phyloP scores from a whole-genome alignment of 305 asterid genomes.

The Solanum chacoense region DNA sequence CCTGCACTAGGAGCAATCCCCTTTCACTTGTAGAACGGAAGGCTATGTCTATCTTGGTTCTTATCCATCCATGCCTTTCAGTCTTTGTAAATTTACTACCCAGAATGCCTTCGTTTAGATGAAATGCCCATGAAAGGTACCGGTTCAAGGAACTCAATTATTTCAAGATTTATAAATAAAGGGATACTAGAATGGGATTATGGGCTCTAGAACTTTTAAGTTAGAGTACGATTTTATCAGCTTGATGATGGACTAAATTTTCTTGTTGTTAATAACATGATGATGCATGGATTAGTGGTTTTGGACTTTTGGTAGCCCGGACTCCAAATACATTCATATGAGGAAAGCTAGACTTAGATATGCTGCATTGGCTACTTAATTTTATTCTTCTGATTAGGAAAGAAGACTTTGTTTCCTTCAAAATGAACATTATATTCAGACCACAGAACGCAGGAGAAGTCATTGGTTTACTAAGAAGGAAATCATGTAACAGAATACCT shows the following conservation, averaged over 20 bases:
- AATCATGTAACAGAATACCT: conserved; percentile 3
- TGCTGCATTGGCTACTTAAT: neutral
- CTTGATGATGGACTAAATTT: conserved; percentile 24
- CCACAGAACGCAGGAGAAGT: neutral
- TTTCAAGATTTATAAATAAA: conserved; percentile 55
- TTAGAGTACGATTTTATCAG: conserved; percentile 50
- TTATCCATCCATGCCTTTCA: conserved; percentile 39
- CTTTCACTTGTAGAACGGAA: conserved; percentile 36
- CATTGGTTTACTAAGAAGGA: neutral
- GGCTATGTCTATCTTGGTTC: conserved; percentile 44
- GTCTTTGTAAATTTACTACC: neutral
- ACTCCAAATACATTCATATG: neutral
- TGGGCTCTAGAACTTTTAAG: conserved; percentile 7
- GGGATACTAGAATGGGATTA: conserved; percentile 31
- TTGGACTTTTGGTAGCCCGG: conserved; percentile 20
- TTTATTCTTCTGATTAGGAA: neutral
- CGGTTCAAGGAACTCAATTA: conserved; percentile 66
- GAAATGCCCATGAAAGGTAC: conserved; percentile 53
- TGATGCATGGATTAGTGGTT: conserved; percentile 48
- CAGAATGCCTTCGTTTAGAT: conserved; percentile 27
- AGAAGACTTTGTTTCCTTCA: neutral
- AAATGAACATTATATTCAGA: neutral
- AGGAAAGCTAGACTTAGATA: neutral
- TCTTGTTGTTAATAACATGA: conserved; percentile 15
- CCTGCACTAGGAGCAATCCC: conserved; percentile 13